Percentiles rank a stretch among this genome's conserved stretches.
These are phyloP conservation scores for Malus fusca DNA, from an alignment of 306 rosid species.

Conservation along the genomic window DNA sequence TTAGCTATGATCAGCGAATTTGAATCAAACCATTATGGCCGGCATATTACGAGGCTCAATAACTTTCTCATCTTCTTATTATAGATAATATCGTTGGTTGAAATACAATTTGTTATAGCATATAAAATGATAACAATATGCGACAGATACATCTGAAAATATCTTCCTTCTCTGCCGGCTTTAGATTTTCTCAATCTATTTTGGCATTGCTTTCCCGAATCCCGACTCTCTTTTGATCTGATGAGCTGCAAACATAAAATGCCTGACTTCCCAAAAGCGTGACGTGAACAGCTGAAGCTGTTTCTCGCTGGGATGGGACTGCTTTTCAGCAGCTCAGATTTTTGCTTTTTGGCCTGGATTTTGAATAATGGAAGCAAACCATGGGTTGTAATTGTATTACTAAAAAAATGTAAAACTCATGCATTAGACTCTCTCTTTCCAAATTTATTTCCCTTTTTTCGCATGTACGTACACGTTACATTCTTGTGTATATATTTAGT, in stretches of 20 bases:
- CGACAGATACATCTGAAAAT: neutral
- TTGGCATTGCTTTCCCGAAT: neutral
- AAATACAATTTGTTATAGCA: no score
- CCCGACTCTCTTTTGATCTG: neutral
- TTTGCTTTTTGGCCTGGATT: neutral
- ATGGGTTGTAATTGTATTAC: neutral
- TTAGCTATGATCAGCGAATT: no score
- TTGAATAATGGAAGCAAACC: no score
- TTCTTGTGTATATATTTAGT: neutral
- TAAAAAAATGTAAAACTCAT: neutral
- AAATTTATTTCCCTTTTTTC: neutral
- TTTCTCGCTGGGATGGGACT: neutral
- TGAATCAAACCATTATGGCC: no score
- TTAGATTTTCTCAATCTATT: neutral
- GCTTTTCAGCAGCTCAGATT: neutral
- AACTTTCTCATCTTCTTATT: rapidly evolving
- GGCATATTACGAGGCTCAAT: no score
- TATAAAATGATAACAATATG: no score
- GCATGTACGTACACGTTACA: neutral
- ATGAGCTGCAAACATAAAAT: neutral
- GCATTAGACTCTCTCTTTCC: neutral
- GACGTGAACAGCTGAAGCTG: neutral
- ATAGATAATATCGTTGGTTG: no score
- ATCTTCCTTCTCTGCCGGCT: neutral
- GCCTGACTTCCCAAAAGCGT: neutral